Conservation (phyloP, 371 early-diverging fungal species). For the Mucor piriformis region DNA sequence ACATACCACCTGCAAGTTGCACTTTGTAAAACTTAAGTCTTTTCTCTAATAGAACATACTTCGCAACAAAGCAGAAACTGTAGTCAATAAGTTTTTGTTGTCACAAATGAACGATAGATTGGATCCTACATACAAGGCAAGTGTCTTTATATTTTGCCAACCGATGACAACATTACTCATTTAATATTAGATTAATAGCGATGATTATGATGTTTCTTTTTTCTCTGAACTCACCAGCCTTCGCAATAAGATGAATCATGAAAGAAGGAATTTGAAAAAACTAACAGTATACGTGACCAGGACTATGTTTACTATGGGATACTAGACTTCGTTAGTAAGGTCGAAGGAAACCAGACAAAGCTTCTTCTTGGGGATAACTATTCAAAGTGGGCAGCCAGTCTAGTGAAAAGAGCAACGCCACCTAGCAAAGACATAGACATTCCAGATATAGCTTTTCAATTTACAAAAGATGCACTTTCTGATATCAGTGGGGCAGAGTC, state of each 20-base stretch:
- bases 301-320: background rate
- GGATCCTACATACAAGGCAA: background rate
- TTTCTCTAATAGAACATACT: no score
- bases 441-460: constrained; percentile 1
- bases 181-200: background rate
- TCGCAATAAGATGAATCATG: background rate
- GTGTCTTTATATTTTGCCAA: background rate
- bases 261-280: background rate
- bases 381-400: background rate
- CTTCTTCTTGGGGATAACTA: background rate
- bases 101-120: background rate
- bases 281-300: background rate
- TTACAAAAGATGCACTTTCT: background rate
- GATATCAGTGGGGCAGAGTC: constrained; percentile 2
- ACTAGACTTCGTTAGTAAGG: background rate
- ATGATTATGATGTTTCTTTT: background rate
- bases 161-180: no score
- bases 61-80: no score
- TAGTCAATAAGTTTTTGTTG: background rate
- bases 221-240: background rate
- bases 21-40: no score
- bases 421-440: background rate
- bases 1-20: background rate
- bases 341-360: background rate
- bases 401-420: background rate